phyloP scores from a whole-genome alignment of 345 rosid species.

The Adansonia digitata region DNA sequence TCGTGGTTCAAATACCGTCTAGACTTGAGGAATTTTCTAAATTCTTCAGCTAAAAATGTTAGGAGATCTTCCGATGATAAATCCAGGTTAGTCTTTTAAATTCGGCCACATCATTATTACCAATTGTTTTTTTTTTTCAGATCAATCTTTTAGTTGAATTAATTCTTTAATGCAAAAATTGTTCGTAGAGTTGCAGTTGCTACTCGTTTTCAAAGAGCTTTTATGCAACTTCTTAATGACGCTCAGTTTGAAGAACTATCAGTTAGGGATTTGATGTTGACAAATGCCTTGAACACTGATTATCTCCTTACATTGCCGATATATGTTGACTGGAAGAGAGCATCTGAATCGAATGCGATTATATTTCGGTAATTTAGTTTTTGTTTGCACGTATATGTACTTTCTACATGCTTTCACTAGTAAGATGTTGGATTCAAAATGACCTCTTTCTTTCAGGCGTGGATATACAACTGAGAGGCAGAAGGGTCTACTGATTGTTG shows the following conservation, averaged over 20 bases:
- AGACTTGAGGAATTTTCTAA: slow-evolving; percentile 47
- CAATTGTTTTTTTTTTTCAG: neutral
- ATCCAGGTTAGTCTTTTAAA: slow-evolving; percentile 30
- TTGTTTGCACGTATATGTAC: neutral
- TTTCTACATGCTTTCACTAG: neutral
- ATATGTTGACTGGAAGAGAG: slow-evolving; percentile 85
- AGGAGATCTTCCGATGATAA: slow-evolving; percentile 31
- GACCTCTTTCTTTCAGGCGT: slow-evolving; percentile 49
- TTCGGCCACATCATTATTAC: neutral
- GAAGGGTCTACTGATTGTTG: slow-evolving; percentile 77
- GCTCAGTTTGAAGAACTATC: slow-evolving; percentile 96
- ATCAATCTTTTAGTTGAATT: neutral
- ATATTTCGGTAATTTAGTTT: slow-evolving; percentile 61
- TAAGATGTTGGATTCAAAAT: neutral
- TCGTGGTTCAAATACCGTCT: slow-evolving; percentile 37
- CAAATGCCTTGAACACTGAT: slow-evolving; percentile 82
- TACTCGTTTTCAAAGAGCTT: slow-evolving; percentile 84
- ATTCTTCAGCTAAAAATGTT: slow-evolving; percentile 34
- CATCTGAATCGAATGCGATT: slow-evolving; percentile 81
- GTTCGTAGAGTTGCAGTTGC: slow-evolving; percentile 62
- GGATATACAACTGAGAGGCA: slow-evolving; percentile 95
- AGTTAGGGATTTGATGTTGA: slow-evolving; percentile 72
- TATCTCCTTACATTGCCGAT: slow-evolving; percentile 92
- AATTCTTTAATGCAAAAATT: slow-evolving; percentile 4
- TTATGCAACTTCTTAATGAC: slow-evolving; percentile 76